Conservation (phyloP, 345 rosid genomes). For the Eucalyptus fibrosa region DNA sequence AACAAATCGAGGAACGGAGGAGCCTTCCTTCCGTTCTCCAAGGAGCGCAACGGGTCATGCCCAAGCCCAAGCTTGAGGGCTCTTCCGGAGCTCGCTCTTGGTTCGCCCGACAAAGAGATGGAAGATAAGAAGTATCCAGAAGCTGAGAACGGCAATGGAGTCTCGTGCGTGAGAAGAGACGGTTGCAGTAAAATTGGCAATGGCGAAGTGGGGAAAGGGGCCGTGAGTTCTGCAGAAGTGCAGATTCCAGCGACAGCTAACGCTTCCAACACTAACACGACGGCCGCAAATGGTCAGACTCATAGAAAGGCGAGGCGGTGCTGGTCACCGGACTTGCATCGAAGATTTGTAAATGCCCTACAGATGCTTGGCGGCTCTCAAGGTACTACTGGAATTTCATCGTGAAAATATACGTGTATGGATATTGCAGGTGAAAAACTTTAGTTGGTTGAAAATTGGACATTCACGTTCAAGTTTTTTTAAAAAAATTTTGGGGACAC, state of each 20-base stretch:
- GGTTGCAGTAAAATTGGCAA: conserved; percentile 1
- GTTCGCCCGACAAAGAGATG: conserved; percentile 20
- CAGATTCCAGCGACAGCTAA: conserved; percentile 4
- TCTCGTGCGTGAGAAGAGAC: conserved; percentile 21
- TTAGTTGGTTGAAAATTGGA: not conserved
- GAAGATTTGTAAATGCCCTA: conserved; percentile 90
- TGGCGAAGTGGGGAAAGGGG: conserved; percentile 23
- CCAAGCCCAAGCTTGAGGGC: conserved; percentile 14
- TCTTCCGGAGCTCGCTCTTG: conserved; percentile 61
- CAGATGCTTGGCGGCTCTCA: conserved; percentile 99
- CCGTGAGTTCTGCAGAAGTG: conserved; percentile 14
- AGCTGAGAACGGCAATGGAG: conserved; percentile 1
- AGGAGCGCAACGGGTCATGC: conserved; percentile 33
- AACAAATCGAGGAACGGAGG: conserved; percentile 71
- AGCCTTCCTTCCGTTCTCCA: conserved; percentile 87
- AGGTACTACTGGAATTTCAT: conserved; percentile 33
- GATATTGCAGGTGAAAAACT: not conserved
- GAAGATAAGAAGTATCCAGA: conserved; percentile 45
- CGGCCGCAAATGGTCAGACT: conserved; percentile 14
- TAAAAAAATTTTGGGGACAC: not conserved
- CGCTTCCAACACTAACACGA: not conserved
- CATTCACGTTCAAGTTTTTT: not conserved
- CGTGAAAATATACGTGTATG: not conserved
- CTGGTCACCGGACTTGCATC: conserved; percentile 98
- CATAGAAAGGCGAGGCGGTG: conserved; percentile 94